Evolutionary conservation across 1,139 yeast species (phyloP), one percentile per base, ranked within the genome.

Genomic region (Casaregolazyma suthepensis): DNA sequence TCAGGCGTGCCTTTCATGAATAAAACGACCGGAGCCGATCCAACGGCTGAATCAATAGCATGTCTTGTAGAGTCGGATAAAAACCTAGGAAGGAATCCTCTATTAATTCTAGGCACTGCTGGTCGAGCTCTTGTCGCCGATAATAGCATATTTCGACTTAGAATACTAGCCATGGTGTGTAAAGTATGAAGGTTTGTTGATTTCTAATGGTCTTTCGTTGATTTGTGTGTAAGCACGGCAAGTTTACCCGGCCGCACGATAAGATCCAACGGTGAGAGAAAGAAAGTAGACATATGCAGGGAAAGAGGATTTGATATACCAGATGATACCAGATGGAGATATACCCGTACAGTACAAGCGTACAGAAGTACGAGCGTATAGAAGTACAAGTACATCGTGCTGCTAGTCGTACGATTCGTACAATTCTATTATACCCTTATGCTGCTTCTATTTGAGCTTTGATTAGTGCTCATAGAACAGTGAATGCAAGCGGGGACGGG

Each of bases 11-110:
- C 75, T 62, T 71, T 71, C 74, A 71, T 71, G 74, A 91, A 91
- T 37, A 94, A 77, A 10, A 94, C 99, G 13, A 93, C 98, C 17
- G 96, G 96, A 1, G 97, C 94, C 15, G 96, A 83, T 4, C 73
- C 75, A 29, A 93, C 85, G 1, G 98, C 98, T 54, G 80, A 78
- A 63, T 86, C 90, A 56, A 93, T 89, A 48, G 98, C 97, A 38
- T 78, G 75, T 62, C 79, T 81, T 60, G 93, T 87, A 62, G 89
- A 96, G 4, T 84, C 80, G 31, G 95, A 85, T 58, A 93, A 68
- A 57, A 78, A 79, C 69, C 96, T 80, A 26, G 66, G 61, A 45
- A 62, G 61, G 23, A 53, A 19, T 9, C 26, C 37, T n/a, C 38
- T 20, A 12, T 37, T 19, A 35, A 19, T 22, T 43, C 29, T 20